Evolutionary conservation across 306 rosid species (phyloP), one percentile per base, ranked within the genome.

Genomic region (Dalbergia cochinchinensis): DNA sequence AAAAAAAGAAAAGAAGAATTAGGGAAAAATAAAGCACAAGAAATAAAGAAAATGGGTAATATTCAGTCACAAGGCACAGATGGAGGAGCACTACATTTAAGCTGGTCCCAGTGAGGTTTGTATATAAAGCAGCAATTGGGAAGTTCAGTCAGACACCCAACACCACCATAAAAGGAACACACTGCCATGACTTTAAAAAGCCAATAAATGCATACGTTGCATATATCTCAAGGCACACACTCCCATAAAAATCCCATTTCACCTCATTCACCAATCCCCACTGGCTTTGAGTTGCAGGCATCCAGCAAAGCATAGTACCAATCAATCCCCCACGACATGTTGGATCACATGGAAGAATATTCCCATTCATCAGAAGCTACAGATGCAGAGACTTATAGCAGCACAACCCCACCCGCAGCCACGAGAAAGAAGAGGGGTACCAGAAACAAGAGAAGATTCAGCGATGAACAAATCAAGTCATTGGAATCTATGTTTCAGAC

Each of bases 401-500:
- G 87, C 81, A 73, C 70, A 62, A 70, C 63, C 22, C 6, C 72
- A 31, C 0, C 67, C 47, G 11, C 65, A 18, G 19, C 65, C 55
- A 35, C 59, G 80, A 79, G 45, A 75, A 79, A 77, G 37, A 69
- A 77, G 61, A 92, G 61, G 88, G 90, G 78, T 4, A 14, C 47
- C 79, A 82, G 54, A 71, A 88, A 90, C 87, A 89, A 85, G 79
- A 88, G 86, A 64, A 91, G 97, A 84, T 93, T 95, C 81, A 90
- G 89, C 35, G 94, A 95, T 63, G 99, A 91, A 8, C 99, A 95
- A 59, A 93, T 93, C 80, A 88, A 84, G 71, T 91, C 92, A 34
- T 33, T 95, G 55, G 99, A 93, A 63, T 51, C 88, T 2, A 88
- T 89, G 65, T 95, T 95, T 65, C 94, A 90, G 87, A 75, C 85